Conservation (phyloP, 331 rosid genomes). For the Arachis monticola region DNA sequence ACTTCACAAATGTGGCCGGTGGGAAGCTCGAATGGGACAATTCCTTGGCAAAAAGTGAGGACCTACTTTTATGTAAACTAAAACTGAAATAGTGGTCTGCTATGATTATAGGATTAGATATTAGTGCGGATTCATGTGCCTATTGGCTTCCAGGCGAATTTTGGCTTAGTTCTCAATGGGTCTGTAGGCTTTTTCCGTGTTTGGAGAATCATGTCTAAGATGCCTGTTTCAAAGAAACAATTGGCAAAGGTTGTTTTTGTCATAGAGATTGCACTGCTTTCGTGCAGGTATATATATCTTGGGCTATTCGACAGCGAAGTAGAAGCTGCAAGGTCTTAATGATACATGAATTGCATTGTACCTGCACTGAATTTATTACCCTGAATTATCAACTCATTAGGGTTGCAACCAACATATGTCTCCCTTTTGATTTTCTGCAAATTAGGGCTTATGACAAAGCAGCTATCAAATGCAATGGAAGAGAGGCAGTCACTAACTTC, state of each 20-base stretch:
- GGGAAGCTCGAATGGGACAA: conserved; percentile 99
- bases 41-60: conserved; percentile 99
- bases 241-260: conserved; percentile 85
- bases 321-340: conserved; percentile 99
- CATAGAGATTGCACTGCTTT: conserved; percentile 89
- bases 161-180: conserved; percentile 49
- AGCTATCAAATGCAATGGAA: conserved; percentile 95
- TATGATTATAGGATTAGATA: conserved; percentile 35
- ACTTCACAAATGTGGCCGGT: conserved; percentile 97
- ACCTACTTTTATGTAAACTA: conserved; percentile 45
- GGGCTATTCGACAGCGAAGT: conserved; percentile 99
- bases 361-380: conserved; percentile 73
- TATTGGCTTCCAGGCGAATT: conserved; percentile 44
- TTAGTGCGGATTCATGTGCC: conserved; percentile 40
- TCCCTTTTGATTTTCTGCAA: conserved; percentile 86
- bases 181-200: conserved; percentile 47
- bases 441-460: conserved; percentile 99
- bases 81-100: conserved; percentile 34
- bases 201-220: conserved; percentile 63
- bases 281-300: conserved; percentile 99
- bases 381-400: conserved; percentile 71
- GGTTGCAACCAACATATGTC: conserved; percentile 74
- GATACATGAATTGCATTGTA: conserved; percentile 85
- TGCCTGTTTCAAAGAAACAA: conserved; percentile 69
- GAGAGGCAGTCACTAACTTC: conserved; percentile 97